These are phyloP conservation scores for Davidsoniella australis DNA, from an alignment of 2,329 filamentous ascomycete species.

Conservation along the genomic window DNA sequence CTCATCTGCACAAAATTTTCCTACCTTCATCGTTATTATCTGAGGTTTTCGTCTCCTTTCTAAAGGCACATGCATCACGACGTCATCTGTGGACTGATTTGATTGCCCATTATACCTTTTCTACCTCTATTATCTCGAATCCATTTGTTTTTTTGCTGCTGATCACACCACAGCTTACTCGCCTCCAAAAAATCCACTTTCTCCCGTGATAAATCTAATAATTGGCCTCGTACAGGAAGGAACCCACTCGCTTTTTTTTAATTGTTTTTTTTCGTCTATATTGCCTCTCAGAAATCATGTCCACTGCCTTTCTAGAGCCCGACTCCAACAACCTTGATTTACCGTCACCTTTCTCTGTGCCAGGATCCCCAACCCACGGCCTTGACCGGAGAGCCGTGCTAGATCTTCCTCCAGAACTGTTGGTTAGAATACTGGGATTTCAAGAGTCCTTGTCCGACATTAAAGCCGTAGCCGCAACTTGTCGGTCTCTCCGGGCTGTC, in stretches of 20 bases:
- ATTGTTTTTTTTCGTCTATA: too few species aligned
- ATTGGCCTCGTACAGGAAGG: too few species aligned
- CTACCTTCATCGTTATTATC: not conserved
- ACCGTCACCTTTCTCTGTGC: not conserved
- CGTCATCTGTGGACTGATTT: not conserved
- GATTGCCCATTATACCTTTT: too few species aligned
- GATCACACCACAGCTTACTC: too few species aligned
- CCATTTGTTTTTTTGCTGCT: too few species aligned
- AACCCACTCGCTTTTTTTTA: too few species aligned
- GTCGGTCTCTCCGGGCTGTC: not conserved
- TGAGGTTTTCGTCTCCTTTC: not conserved
- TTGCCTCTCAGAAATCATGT: too few species aligned
- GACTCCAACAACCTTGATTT: not conserved
- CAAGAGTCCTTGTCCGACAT: not conserved
- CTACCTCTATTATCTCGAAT: too few species aligned
- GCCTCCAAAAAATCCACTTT: too few species aligned
- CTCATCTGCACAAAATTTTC: not conserved
- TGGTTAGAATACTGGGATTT: not conserved
- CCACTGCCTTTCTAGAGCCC: not conserved
- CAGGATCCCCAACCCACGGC: not conserved
- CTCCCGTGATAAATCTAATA: too few species aligned
- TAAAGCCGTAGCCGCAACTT: not conserved
- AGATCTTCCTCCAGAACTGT: slow-evolving; percentile 5
- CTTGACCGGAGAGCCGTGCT: not conserved
- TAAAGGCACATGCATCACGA: not conserved